phyloP scores from a whole-genome alignment of 441 rosid genomes.

The Isatis lusitanica region DNA sequence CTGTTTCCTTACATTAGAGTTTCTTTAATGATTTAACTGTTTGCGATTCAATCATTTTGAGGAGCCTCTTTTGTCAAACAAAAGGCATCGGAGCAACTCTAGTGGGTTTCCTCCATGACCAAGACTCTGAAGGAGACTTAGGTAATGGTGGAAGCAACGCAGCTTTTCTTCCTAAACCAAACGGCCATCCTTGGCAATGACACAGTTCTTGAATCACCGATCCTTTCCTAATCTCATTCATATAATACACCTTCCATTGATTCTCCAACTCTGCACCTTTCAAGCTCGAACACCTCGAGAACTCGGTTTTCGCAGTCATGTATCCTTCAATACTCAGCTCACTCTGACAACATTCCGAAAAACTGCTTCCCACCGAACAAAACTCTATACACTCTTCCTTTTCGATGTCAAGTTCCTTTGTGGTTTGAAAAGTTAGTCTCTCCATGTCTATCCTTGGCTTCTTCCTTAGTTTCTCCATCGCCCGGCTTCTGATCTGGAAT shows the following conservation, averaged over 20 bases:
- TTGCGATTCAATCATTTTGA: background rate
- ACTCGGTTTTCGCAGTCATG: slow-evolving; percentile 54
- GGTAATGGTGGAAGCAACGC: slow-evolving; percentile 83
- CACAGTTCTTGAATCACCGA: slow-evolving; percentile 67
- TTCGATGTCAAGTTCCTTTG: slow-evolving; percentile 38
- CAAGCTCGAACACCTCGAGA: slow-evolving; percentile 65
- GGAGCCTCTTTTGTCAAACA: slow-evolving; percentile 12
- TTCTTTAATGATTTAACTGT: background rate
- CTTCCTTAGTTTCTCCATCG: slow-evolving; percentile 68
- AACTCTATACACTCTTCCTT: slow-evolving; percentile 48
- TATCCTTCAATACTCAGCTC: slow-evolving; percentile 57
- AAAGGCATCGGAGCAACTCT: slow-evolving; percentile 41
- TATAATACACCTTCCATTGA: slow-evolving; percentile 35
- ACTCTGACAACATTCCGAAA: slow-evolving; percentile 59
- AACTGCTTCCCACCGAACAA: slow-evolving; percentile 60
- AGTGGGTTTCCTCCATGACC: slow-evolving; percentile 73
- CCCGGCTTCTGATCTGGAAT: slow-evolving; percentile 57
- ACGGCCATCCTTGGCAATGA: slow-evolving; percentile 90
- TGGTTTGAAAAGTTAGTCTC: slow-evolving; percentile 46
- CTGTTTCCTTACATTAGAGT: background rate
- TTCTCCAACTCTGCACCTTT: slow-evolving; percentile 39
- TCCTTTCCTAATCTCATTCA: slow-evolving; percentile 39
- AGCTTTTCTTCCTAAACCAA: slow-evolving; percentile 77
- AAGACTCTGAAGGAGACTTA: slow-evolving; percentile 85
- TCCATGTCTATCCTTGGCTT: slow-evolving; percentile 47